Base-by-base conservation (phyloP, 225 moss, liverwort and hornwort species). In the Physcomitrellopsis africana region DNA sequence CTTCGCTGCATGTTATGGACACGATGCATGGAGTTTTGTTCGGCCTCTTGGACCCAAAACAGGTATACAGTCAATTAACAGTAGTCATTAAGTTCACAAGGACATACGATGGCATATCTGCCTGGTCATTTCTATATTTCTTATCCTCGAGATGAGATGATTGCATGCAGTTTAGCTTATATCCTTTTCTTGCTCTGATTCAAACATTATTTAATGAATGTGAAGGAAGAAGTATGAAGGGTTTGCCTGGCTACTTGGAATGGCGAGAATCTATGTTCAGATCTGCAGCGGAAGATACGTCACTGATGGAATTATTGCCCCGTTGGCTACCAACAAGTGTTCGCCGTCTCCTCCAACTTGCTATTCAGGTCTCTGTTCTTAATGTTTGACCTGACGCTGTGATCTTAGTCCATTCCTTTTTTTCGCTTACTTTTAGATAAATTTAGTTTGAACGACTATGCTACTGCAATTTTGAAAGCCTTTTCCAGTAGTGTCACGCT, bases 211-310 rank as follows among this genome's bases (percentile, higher is more conserved):
- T 64, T 70, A 13, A 70, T 57, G 63, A 74, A 69, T 75, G 44
- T 74, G 70, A 70, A 82, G 88, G 82, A 85, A 94, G 85, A 72
- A 79, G 70, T 69, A 72, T 18, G 79, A 88, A 83, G 78, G 80
- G 85, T 26, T 86, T 91, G 67, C 59, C 83, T 47, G 91, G 90
- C 43, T 97, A 97, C 70, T 81, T 92, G 51, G 85, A 94, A 70
- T 94, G 96, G 94, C 89, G 89, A 65, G 91, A 90, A 77, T 53
- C 82, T 42, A 81, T 97, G 12, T 92, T 92, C 68, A 87, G 84
- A 45, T 94, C 92, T 78, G 88, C 90, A 26, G 81, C 85, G 74
- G 88, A 84, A 71, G 96, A 94, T 80, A 81, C 92, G 49, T 97
- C 92, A 11, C 78, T 97, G 16, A 66, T 94, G 69, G 86, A 90